Percentiles rank a stretch among this genome's conserved stretches.
phyloP scores from a whole-genome alignment of 2,329 filamentous ascomycete genomes.

The Tympanopsis confertula region DNA sequence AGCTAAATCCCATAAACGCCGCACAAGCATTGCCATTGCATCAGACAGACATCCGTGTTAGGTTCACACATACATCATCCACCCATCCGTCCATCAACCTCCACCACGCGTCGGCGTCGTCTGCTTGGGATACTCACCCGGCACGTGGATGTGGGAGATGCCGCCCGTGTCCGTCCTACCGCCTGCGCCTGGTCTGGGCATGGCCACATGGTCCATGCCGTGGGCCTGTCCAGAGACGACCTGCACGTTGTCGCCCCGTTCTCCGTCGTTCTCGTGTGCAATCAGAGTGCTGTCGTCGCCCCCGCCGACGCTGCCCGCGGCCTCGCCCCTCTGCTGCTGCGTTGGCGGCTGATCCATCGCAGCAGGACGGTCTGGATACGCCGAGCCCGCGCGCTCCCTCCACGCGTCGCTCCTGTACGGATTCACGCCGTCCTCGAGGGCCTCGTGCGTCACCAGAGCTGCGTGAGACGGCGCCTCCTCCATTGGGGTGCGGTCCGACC shows the following conservation, averaged over 20 bases:
- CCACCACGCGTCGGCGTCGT: too few relatives aligned
- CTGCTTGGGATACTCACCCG: neutral
- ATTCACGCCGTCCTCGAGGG: slow-evolving; percentile 42
- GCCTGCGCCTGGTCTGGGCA: too few relatives aligned
- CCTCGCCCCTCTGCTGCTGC: too few relatives aligned
- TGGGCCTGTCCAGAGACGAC: neutral
- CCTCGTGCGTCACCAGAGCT: slow-evolving; percentile 34
- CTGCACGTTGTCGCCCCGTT: neutral
- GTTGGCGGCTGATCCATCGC: too few relatives aligned
- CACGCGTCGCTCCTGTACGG: slow-evolving; percentile 36
- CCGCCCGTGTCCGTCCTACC: neutral
- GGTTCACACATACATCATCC: too few relatives aligned
- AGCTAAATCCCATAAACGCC: too few relatives aligned
- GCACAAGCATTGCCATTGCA: too few relatives aligned
- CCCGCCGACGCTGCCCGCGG: neutral
- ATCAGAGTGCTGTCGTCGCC: neutral
- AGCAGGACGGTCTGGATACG: neutral
- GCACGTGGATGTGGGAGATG: neutral
- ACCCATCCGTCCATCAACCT: too few relatives aligned
- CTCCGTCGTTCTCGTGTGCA: too few relatives aligned
- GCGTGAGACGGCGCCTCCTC: slow-evolving; percentile 37
- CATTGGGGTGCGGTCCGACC: slow-evolving; percentile 29
- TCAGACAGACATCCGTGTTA: too few relatives aligned
- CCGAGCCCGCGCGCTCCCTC: slow-evolving; percentile 14
- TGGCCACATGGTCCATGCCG: neutral